phyloP scores from a whole-genome alignment of 768 basidiomycete genomes.

The Thelephora ganbajun region DNA sequence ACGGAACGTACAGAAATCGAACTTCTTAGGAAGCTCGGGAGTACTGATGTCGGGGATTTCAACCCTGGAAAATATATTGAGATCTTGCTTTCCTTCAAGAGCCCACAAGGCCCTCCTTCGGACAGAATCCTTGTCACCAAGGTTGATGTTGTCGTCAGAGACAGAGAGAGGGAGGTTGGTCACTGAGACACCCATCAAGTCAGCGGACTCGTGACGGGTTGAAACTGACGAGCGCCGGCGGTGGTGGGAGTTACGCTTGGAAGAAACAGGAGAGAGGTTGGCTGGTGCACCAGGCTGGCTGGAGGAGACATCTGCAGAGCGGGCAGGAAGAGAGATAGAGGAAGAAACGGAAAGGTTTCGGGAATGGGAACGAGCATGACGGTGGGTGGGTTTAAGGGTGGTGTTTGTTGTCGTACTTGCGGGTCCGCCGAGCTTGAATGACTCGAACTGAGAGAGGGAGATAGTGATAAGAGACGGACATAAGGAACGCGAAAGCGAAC shows the following conservation, averaged over 20 bases:
- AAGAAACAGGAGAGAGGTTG: conserved; percentile 4
- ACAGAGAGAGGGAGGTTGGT: conserved; percentile 48
- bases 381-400: conserved; percentile 25
- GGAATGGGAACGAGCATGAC: conserved; percentile 58
- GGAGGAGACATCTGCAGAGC: conserved; percentile 16
- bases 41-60: conserved; percentile 71
- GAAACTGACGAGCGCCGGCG: conserved; percentile 79
- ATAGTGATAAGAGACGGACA: background rate
- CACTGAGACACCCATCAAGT: conserved; percentile 74
- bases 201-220: conserved; percentile 79
- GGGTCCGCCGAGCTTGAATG: conserved; percentile 49
- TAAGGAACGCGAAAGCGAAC: conserved; percentile 1
- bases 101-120: conserved; percentile 76
- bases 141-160: conserved; percentile 52
- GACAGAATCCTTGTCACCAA: conserved; percentile 65
- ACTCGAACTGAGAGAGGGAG: conserved; percentile 40
- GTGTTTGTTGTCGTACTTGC: conserved; percentile 18
- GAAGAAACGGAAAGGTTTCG: conserved; percentile 41
- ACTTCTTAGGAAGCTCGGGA: conserved; percentile 38
- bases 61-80: conserved; percentile 52
- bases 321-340: conserved; percentile 9
- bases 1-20: conserved; percentile 50
- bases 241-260: conserved; percentile 71
- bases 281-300: conserved; percentile 18
- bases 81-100: conserved; percentile 71